Base-by-base conservation (phyloP, 1,284 basidiomycete genomes). In the Chondrostereum purpureum region DNA sequence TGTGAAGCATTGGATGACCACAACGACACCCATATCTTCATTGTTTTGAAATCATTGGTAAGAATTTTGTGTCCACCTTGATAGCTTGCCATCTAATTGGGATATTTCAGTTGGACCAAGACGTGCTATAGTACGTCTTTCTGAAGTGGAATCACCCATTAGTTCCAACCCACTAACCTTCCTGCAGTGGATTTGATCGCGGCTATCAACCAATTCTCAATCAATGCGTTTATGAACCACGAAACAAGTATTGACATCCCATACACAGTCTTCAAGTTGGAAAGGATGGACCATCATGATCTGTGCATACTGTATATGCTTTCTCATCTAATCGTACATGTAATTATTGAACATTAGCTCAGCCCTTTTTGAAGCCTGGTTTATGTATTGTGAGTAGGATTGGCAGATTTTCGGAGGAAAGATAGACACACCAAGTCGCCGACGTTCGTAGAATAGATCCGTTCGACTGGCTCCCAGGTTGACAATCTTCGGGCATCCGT, bases 401-500 rank as follows among this genome's bases (percentile, higher is more conserved):
- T 39, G 2, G 21, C 33, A n/a, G 21, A 10, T 12, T 33, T 52
- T 11, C 2, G 4, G 45, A 5, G 12, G 21, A 33, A 39, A 44
- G 34, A 22, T 14, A 50, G 14, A 63, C 77, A 39, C 53, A 83
- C 83, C 84, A 51, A 90, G 67, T 58, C 87, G 75, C 60, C 88
- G 78, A 52, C 90, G 72, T 62, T 92, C 90, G 56, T 92, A 93
- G 72, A 93, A 93, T 38, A 92, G 63, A 62, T 93, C 90, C 40
- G 90, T 92, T 56, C 89, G 73, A 58, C 86, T 90, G 13, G 90
- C 88, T 49, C 93, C 93, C 14, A 96, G 72, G 59, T 99, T 99
- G 56, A 99, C 92, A 54, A 99, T 96, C 75, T 98, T 97, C 1
- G 94, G 94, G 69, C 96, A 99, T 0, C 96, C 96, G 61, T 99